Conservation (phyloP, 2,329 filamentous ascomycete species). For the Cucurbitaria berberidis region DNA sequence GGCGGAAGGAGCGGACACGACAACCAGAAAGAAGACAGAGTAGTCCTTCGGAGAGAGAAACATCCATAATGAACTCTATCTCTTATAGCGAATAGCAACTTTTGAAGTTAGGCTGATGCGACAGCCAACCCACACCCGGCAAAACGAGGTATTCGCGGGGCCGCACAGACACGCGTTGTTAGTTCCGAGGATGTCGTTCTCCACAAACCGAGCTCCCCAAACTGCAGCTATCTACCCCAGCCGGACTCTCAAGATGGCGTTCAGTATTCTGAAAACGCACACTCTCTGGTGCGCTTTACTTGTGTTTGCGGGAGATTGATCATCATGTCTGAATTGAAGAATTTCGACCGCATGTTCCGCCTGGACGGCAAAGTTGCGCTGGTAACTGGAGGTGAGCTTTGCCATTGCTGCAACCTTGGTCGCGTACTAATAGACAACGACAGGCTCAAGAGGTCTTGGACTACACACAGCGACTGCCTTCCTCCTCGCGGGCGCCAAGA, state of each 20-base stretch:
- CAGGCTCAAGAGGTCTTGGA: constrained; percentile 50
- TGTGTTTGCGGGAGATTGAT: constrained; percentile 6
- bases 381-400: constrained; percentile 42
- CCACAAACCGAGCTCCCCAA: constrained; percentile 30
- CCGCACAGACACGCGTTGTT: constrained; percentile 21
- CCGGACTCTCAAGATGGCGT: constrained; percentile 18
- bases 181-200: constrained; percentile 37
- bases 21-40: not conserved
- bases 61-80: constrained; percentile 7
- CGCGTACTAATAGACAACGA: not conserved
- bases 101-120: constrained; percentile 13
- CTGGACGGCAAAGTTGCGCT: constrained; percentile 48
- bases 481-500: constrained; percentile 49
- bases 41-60: constrained; percentile 4
- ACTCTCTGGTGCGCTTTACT: not conserved
- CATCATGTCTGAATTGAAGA: constrained; percentile 41
- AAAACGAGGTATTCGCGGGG: constrained; percentile 15
- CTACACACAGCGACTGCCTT: constrained; percentile 50
- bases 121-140: constrained; percentile 28
- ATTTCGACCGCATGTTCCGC: constrained; percentile 45
- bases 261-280: not conserved
- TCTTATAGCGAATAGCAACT: constrained; percentile 18
- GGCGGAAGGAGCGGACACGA: not conserved
- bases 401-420: not conserved
- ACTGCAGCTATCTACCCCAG: constrained; percentile 15